Evolutionary conservation across 768 basidiomycete species (phyloP).

Genomic region (Boletus fagicola): DNA sequence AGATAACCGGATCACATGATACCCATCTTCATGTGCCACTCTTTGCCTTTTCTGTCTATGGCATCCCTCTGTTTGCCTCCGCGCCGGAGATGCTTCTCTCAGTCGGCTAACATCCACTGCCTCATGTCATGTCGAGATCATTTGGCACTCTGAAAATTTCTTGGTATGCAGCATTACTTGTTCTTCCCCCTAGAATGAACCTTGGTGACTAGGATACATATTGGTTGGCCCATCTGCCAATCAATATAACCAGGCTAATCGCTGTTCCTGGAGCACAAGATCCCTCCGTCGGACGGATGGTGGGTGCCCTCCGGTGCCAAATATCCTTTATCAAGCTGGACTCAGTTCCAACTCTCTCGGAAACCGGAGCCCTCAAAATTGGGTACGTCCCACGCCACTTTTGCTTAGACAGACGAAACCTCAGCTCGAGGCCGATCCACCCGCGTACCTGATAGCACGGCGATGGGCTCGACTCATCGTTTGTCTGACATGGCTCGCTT

Average conservation of each 20-base stretch:
- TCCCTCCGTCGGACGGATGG: background rate
- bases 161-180: constrained; percentile 8
- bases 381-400: background rate
- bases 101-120: constrained; percentile 22
- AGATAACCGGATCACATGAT: constrained; percentile 17
- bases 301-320: background rate
- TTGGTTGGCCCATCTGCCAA: background rate
- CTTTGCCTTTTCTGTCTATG: constrained; percentile 11
- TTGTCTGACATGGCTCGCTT: constrained; percentile 7
- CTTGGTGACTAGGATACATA: background rate
- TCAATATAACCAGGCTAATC: background rate
- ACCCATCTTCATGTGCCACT: constrained; percentile 4
- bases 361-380: background rate
- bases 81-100: constrained; percentile 14
- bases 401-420: background rate
- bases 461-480: constrained; percentile 13
- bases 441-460: background rate
- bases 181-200: constrained; percentile 1
- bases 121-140: constrained; percentile 11
- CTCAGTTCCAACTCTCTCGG: background rate
- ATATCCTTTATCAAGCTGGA: constrained; percentile 11
- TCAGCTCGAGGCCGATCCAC: background rate
- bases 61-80: constrained; percentile 20
- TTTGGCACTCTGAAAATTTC: constrained; percentile 8
- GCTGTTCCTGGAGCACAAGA: constrained; percentile 13